Conservation (phyloP, 768 basidiomycete genomes). For the Macrolepiota fuliginosa region DNA sequence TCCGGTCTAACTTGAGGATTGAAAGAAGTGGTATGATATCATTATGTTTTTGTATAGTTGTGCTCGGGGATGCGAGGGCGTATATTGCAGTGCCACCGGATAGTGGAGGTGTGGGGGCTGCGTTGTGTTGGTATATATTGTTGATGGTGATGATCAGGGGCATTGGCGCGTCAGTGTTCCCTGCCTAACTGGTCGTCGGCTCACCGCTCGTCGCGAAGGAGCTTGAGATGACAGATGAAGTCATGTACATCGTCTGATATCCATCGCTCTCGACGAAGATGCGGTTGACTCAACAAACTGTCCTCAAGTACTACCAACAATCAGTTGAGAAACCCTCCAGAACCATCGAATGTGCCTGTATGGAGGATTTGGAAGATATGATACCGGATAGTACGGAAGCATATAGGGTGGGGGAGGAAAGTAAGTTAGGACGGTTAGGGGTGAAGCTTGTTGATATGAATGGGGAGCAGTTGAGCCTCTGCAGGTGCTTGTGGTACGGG, state of each 20-base stretch:
- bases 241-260: slow-evolving; percentile 32
- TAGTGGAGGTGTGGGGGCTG: slow-evolving; percentile 55
- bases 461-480: slow-evolving; percentile 37
- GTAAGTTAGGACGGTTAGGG: neutral
- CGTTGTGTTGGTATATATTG: slow-evolving; percentile 58
- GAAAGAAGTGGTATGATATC: slow-evolving; percentile 53
- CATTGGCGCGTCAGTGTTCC: slow-evolving; percentile 44
- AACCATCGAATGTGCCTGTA: slow-evolving; percentile 34
- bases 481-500: slow-evolving; percentile 62
- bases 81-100: slow-evolving; percentile 63
- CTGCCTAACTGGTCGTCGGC: slow-evolving; percentile 40
- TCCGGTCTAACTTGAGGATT: slow-evolving; percentile 48
- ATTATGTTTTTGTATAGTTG: slow-evolving; percentile 58
- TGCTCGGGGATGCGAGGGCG: slow-evolving; percentile 56
- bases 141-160: slow-evolving; percentile 52
- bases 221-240: slow-evolving; percentile 50
- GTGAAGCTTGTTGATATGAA: neutral
- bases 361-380: slow-evolving; percentile 35
- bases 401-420: neutral
- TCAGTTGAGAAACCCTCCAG: slow-evolving; percentile 47
- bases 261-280: slow-evolving; percentile 47
- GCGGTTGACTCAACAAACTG: slow-evolving; percentile 49
- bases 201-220: slow-evolving; percentile 33
- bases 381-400: slow-evolving; percentile 17
- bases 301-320: slow-evolving; percentile 42